These are phyloP conservation scores for Lathyrus tuberosus DNA, from an alignment of 306 rosid genomes.

Conservation along the genomic window DNA sequence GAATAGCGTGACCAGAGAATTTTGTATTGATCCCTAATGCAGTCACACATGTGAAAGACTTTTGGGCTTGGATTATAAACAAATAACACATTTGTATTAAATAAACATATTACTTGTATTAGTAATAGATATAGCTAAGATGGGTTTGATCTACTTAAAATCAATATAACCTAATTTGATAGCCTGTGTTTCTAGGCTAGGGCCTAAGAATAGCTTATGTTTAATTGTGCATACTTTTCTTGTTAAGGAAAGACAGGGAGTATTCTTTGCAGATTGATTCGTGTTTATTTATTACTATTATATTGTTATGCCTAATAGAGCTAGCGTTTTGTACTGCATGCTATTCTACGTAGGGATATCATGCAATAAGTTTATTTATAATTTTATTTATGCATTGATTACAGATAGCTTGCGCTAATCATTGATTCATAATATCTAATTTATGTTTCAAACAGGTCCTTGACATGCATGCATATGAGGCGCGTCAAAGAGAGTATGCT, in stretches of 20 bases:
- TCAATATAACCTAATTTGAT: constrained; percentile 17
- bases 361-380: constrained; percentile 10
- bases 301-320: constrained; percentile 10
- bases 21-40: constrained; percentile 34
- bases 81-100: constrained; percentile 15
- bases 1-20: constrained; percentile 16
- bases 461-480: constrained; percentile 80
- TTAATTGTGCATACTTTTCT: neutral
- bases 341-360: constrained; percentile 25
- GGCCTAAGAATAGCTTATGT: neutral
- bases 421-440: constrained; percentile 33
- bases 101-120: neutral
- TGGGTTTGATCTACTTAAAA: constrained; percentile 25
- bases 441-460: constrained; percentile 72
- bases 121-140: constrained; percentile 22
- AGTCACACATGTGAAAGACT: constrained; percentile 1
- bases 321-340: constrained; percentile 11
- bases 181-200: neutral
- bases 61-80: constrained; percentile 12
- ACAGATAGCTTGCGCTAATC: constrained; percentile 11
- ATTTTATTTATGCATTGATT: constrained; percentile 4
- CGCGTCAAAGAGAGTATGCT: constrained; percentile 93
- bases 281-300: constrained; percentile 7
- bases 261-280: constrained; percentile 29
- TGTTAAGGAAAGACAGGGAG: constrained; percentile 19